Base-by-base conservation (phyloP, 148 eudicot genomes). In the Vaccinium vitisidaea region DNA sequence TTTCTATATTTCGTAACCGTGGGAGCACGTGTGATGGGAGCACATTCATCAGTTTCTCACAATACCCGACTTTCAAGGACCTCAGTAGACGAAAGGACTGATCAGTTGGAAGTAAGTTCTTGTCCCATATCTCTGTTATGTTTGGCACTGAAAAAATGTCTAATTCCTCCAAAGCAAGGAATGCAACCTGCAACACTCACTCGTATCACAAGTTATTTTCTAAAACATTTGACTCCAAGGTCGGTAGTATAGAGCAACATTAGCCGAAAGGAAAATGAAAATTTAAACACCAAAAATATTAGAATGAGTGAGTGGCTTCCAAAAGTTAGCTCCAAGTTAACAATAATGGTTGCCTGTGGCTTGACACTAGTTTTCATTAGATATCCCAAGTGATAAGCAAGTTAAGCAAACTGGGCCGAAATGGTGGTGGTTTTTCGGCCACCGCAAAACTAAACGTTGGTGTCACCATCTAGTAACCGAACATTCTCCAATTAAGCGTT, bases 21-120 rank as follows among this genome's bases (percentile, higher is more conserved):
- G 70, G 25, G 69, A 30, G 32, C 70, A 63, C 6, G 30, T 63
- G 23, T 1, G 70, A 63, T 9, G 70, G 27, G 70, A 23, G 13
- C 70, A n/a, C 23, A 63, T 63, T 63, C 70, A 63, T 63, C 25
- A 63, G 11, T 63, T n/a, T n/a, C 25, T 21, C 0, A 63, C 70
- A 63, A 21, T 0, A 0, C 30, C 0, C 0, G 30, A 63, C n/a
- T 18, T 8, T 1, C 23, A 6, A 21, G 11, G 9, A 7, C 11
- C 27, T n/a, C 70, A 63, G 12, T 63, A 1, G 27, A n/a, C 27
- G 1, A n/a, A 63, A n/a, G 8, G 70, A 63, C 27, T 2, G 5
- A 2, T 63, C 27, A 9, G 70, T 5, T 9, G 10, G 70, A 23
- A 63, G 27, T 8, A 63, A 63, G 23, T 21, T 63, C 23, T 30